Base-by-base conservation (phyloP, 495 filamentous ascomycete species). In the Penicillium canariense region DNA sequence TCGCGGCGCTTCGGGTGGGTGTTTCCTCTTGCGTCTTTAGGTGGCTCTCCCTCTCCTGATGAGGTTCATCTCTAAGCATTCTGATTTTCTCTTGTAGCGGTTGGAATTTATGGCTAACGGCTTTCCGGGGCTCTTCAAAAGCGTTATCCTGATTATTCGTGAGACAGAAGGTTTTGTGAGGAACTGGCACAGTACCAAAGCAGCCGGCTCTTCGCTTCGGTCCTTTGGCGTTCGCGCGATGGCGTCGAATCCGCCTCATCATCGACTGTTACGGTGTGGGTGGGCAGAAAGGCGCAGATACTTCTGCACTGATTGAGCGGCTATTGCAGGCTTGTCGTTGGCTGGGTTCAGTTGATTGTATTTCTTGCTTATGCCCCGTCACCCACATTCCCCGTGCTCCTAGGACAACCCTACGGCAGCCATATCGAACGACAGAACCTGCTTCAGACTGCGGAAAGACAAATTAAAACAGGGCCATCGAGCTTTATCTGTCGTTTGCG, bases 41-140 rank as follows among this genome's bases (percentile, higher is more conserved):
- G 30, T 56, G 28, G 46, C 10, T 45, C 46, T 56, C 30, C 31
- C 38, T 56, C 54, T 56, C 54, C 39, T 36, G 31, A 28, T 15
- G 15, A 56, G 45, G 46, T 56, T 56, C 17, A 56, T 40, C 47
- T 45, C 17, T 23, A 56, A 38, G 47, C 39, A n/a, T 56, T 12
- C 38, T 18, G 25, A 38, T 56, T 45, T 56, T 38, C 46, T 56
- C 38, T 46, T 39, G 14, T 31, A 52, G 22, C 39, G 5, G 30
- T 34, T 52, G 14, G 2, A 27, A 18, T 52, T 52, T 18, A 52
- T 32, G n/a, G 50, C 20, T 22, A 15, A 52, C 26, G 44, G 14
- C 39, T 14, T 52, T 52, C 6, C 20, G 20, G 20, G 45, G 50
- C 20, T 26, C 28, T 14, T 31, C 3, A 12, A 52, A 45, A 23